Conservation (phyloP, 352 stramenopile genomes). For the Phytophthora vignae region DNA sequence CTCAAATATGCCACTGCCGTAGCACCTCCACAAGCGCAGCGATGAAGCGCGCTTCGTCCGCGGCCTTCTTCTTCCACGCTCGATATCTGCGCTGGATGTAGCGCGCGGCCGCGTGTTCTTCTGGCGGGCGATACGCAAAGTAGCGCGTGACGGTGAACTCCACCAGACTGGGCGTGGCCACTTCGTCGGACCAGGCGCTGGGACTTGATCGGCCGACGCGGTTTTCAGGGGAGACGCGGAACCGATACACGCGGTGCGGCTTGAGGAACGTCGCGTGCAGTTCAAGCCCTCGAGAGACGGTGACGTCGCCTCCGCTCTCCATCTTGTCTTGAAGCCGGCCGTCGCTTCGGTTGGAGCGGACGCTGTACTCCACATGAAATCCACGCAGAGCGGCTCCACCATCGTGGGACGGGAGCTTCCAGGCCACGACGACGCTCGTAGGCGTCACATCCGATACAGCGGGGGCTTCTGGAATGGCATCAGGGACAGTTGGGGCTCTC, state of each 20-base stretch:
- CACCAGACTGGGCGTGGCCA: conserved; percentile 70
- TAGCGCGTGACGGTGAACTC: conserved; percentile 72
- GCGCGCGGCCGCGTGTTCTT: conserved; percentile 63
- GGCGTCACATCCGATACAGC: conserved; percentile 50
- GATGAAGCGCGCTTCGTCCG: conserved; percentile 12
- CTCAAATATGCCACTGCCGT: conserved; percentile 42
- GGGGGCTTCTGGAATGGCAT: conserved; percentile 39
- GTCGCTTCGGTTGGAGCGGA: conserved; percentile 19
- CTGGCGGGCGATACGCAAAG: conserved; percentile 43
- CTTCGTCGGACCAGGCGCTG: conserved; percentile 43
- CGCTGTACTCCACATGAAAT: conserved; percentile 67
- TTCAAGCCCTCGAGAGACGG: conserved; percentile 40
- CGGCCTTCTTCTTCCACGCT: conserved; percentile 33
- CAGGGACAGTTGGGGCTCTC: conserved; percentile 45
- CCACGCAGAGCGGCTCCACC: conserved; percentile 53
- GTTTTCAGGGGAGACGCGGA: conserved; percentile 65
- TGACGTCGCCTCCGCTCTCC: conserved; percentile 51
- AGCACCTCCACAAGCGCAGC: conserved; percentile 28
- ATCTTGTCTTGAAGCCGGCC: conserved; percentile 26
- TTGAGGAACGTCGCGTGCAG: conserved; percentile 59
- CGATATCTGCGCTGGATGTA: conserved; percentile 51
- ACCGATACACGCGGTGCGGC: conserved; percentile 61
- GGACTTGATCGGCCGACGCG: conserved; percentile 42
- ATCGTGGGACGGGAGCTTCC: conserved; percentile 56
- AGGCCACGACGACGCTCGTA: conserved; percentile 49